A percentile compares a stretch with the other conserved stretches of the same genome.
These are phyloP conservation scores for Xylogone sp. DNA, from an alignment of 2,329 filamentous ascomycete species.

Conservation along the genomic window DNA sequence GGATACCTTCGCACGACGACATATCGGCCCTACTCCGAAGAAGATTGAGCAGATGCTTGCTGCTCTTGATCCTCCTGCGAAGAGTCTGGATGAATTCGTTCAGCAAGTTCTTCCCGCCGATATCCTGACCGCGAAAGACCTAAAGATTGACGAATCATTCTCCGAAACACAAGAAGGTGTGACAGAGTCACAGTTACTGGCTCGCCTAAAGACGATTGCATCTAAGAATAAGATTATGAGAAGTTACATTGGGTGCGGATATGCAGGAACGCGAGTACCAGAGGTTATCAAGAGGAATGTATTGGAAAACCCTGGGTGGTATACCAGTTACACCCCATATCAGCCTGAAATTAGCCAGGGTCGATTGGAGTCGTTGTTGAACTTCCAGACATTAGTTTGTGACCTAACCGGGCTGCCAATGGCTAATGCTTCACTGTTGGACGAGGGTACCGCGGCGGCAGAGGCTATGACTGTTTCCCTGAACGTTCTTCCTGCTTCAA, in stretches of 20 bases:
- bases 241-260: conserved; percentile 81
- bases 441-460: conserved; percentile 87
- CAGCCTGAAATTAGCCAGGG: conserved; percentile 97
- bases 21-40: conserved; percentile 76
- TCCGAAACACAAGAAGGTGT: conserved; percentile 27
- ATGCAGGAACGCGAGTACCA: conserved; percentile 82
- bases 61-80: conserved; percentile 68
- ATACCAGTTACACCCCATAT: conserved; percentile 96
- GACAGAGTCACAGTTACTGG: conserved; percentile 57
- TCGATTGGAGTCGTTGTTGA: conserved; percentile 83
- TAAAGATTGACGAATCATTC: conserved; percentile 49
- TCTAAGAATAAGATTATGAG: conserved; percentile 56
- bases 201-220: conserved; percentile 49
- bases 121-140: conserved; percentile 64
- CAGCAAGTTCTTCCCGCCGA: conserved; percentile 77
- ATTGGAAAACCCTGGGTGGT: conserved; percentile 91
- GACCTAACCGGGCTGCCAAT: conserved; percentile 86
- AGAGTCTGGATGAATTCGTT: conserved; percentile 77
- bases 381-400: conserved; percentile 90
- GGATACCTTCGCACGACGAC: conserved; percentile 68
- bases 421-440: conserved; percentile 85
- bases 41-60: conserved; percentile 77
- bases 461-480: conserved; percentile 95
- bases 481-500: conserved; percentile 66
- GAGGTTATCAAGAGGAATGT: conserved; percentile 91